phyloP scores from a whole-genome alignment of 805 yeast genomes.

The Hanseniaspora nectarophila region DNA sequence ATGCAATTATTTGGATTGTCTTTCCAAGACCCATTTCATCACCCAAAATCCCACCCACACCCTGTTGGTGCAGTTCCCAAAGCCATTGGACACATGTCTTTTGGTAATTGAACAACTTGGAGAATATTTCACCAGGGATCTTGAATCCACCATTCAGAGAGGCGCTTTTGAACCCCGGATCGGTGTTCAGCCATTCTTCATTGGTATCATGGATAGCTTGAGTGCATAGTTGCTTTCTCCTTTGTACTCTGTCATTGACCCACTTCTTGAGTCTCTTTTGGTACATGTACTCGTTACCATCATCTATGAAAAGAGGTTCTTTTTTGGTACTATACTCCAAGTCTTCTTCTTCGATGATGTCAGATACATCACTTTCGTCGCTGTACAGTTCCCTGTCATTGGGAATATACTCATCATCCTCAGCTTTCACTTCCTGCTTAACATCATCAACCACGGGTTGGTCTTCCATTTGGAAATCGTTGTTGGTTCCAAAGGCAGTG shows the following conservation, averaged over 20 bases:
- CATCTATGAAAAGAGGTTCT: constrained; percentile 41
- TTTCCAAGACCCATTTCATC: constrained; percentile 98
- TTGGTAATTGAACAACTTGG: constrained; percentile 81
- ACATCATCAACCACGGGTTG: constrained; percentile 12
- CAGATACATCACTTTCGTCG: constrained; percentile 17
- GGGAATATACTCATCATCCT: constrained; percentile 21
- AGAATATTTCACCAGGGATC: constrained; percentile 84
- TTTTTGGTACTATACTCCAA: constrained; percentile 15
- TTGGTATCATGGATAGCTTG: constrained; percentile 18
- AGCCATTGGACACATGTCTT: constrained; percentile 96
- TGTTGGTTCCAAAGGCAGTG: constrained; percentile 77
- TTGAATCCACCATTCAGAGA: constrained; percentile 53
- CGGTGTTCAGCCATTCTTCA: constrained; percentile 63
- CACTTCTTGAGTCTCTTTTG: constrained; percentile 50
- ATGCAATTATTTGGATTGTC: constrained; percentile 84
- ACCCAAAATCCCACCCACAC: constrained; percentile 88
- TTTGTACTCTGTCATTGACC: constrained; percentile 43
- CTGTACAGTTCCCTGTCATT: constrained; percentile 21
- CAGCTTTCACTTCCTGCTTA: constrained; percentile 19
- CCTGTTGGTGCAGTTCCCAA: constrained; percentile 82
- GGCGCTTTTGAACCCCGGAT: constrained; percentile 69
- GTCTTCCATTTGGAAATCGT: constrained; percentile 38
- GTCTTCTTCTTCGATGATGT: constrained; percentile 18
- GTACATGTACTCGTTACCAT: constrained; percentile 64
- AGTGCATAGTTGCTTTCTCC: constrained; percentile 14